phyloP scores from a whole-genome alignment of 352 stramenopile species.

The Phytophthora tubulina region DNA sequence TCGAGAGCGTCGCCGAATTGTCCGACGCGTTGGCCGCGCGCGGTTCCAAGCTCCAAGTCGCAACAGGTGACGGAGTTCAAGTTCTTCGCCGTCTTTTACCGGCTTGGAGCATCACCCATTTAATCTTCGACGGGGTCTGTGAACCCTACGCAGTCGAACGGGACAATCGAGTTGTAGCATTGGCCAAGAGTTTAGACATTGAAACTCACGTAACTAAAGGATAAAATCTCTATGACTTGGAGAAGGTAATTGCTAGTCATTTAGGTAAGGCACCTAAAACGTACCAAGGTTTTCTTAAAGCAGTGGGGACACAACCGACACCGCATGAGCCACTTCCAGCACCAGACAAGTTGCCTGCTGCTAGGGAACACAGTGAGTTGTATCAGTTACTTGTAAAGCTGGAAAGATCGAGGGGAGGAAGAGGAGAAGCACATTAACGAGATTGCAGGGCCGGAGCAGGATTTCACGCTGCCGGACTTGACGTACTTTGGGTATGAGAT shows the following conservation, averaged over 20 bases:
- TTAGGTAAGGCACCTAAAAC: conserved; percentile 70
- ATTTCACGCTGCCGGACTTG: conserved; percentile 71
- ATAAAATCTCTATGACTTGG: conserved; percentile 76
- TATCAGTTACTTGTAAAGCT: conserved; percentile 68
- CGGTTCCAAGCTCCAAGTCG: conserved; percentile 76
- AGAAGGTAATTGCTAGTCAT: conserved; percentile 65
- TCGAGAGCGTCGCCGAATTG: conserved; percentile 92
- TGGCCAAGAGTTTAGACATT: conserved; percentile 65
- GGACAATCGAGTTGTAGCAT: conserved; percentile 66
- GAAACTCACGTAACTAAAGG: conserved; percentile 73
- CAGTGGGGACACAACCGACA: conserved; percentile 55
- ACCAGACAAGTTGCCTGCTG: conserved; percentile 52
- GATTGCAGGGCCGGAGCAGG: conserved; percentile 62
- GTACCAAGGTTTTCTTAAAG: conserved; percentile 73
- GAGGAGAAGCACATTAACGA: conserved; percentile 39
- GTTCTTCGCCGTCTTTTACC: conserved; percentile 85
- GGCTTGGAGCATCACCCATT: conserved; percentile 88
- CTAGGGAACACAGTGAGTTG: conserved; percentile 54
- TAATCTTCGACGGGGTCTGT: conserved; percentile 93
- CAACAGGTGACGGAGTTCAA: conserved; percentile 74
- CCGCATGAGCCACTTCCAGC: conserved; percentile 54
- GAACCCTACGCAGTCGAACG: conserved; percentile 91
- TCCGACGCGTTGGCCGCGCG: conserved; percentile 67
- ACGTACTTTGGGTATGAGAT: conserved; percentile 69
- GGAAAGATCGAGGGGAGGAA: conserved; percentile 36